Evolutionary conservation across 139 green algal genomes (phyloP), one percentile per base, ranked within the genome.

Genomic region (Nannochloris sp.): DNA sequence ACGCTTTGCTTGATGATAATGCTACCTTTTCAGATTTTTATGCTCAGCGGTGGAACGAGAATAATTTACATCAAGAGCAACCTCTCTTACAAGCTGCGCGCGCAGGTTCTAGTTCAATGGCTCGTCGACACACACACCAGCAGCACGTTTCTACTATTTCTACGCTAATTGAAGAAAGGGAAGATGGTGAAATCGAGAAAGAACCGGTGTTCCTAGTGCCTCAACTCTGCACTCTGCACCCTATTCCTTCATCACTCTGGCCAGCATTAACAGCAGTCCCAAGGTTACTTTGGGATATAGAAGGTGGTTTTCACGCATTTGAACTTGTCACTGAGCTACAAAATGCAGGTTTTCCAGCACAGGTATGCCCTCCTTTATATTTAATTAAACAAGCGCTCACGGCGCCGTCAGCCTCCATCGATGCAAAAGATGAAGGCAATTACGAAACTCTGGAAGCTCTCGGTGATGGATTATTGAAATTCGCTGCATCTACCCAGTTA

Each of bases 401-500:
- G 23, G 59, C 63, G 19, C 44, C 37, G 3, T 66, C 64, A 0
- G 77, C 72, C 14, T n/a, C n/a, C n/a, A n/a, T n/a, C n/a, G n/a
- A n/a, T n/a, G 44, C 64, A 53, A 53, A 78, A n/a, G 8, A 44
- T 31, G 42, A 27, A 51, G 51, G 34, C 46, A 56, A 47, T 66
- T 77, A 77, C 24, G 72, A 83, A 55, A 60, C 59, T 12, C 57
- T 81, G 48, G 76, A 83, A 70, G 72, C 58, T 7, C 64, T 83
- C 61, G 76, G 76, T 0, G 76, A 83, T 31, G 73, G 62, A 2
- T 79, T 74, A 34, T 32, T 82, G 25, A 82, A 82, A 60, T 80
- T 66, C 33, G 64, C 64, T 33, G 65, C 60, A 10, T 64, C 67
- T 5, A 39, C 48, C 45, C 61, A 75, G 68, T 54, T 73, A 19